Evolutionary conservation across 108 stramenopile genomes (phyloP).

Genomic region (Stephanodiscus minutulus): DNA sequence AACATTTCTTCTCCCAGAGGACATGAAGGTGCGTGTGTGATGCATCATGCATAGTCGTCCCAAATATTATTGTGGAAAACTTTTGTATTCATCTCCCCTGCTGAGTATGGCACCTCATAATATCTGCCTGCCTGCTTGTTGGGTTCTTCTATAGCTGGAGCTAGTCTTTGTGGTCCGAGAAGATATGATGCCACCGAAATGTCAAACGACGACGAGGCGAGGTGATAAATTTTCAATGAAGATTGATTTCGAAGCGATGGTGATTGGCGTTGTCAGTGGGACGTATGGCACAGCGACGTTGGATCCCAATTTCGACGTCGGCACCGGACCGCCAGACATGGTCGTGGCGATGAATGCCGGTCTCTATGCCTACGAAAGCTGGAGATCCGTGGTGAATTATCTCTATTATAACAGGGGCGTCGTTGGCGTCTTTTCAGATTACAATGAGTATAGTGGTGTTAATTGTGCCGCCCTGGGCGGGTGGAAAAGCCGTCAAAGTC

Average conservation of each 20-base stretch:
- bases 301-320: slow-evolving; percentile 86
- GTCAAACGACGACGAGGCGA: not conserved
- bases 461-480: slow-evolving; percentile 87
- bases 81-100: too few relatives aligned
- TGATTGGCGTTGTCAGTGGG: slow-evolving; percentile 52
- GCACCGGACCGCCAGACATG: slow-evolving; percentile 85
- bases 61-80: too few relatives aligned
- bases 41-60: too few relatives aligned
- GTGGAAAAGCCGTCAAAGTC: slow-evolving; percentile 52
- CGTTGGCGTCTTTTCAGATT: slow-evolving; percentile 86
- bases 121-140: not conserved
- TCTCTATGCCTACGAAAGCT: slow-evolving; percentile 82
- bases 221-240: not conserved
- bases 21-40: slow-evolving; percentile 5
- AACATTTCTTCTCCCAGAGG: slow-evolving; percentile 63
- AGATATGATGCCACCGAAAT: slow-evolving; percentile 76
- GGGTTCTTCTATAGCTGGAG: slow-evolving; percentile 51
- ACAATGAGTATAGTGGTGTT: slow-evolving; percentile 85
- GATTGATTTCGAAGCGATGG: not conserved
- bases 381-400: slow-evolving; percentile 78
- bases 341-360: slow-evolving; percentile 86
- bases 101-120: too few relatives aligned
- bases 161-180: slow-evolving; percentile 76
- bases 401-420: slow-evolving; percentile 56
- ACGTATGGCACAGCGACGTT: slow-evolving; percentile 70